Percentiles rank a stretch among this genome's conserved stretches.
These are phyloP conservation scores for Closterium sp. DNA, from an alignment of 139 green algal species.

Conservation along the genomic window DNA sequence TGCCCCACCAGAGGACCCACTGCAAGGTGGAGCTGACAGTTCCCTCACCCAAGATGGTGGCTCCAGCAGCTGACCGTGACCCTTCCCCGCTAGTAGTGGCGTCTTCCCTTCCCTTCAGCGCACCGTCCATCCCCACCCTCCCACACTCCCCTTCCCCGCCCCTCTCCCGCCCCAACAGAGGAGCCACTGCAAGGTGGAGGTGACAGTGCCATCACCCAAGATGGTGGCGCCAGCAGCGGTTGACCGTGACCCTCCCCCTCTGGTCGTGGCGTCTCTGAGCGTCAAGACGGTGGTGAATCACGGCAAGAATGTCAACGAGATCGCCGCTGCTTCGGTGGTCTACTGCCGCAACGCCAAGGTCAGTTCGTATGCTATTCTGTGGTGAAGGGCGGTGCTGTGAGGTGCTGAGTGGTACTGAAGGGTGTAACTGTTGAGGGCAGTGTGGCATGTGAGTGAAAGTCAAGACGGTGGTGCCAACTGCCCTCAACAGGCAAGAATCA, in stretches of 20 bases:
- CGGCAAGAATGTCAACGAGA: conserved; percentile 67
- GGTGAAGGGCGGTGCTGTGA: too few relatives aligned
- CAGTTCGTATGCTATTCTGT: neutral
- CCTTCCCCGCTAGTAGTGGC: conserved; percentile 80
- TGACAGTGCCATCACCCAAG: conserved; percentile 10
- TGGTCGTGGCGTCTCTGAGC: conserved; percentile 82
- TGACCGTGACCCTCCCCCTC: conserved; percentile 61
- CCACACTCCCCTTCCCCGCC: too few relatives aligned
- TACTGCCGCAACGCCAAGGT: conserved; percentile 52
- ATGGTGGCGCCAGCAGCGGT: neutral
- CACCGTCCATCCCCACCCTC: too few relatives aligned
- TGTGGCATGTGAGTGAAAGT: conserved; percentile 74
- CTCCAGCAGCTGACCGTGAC: conserved; percentile 10
- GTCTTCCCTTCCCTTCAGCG: too few relatives aligned
- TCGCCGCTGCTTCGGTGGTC: conserved; percentile 61
- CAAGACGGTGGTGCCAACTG: conserved; percentile 84
- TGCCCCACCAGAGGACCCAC: conserved; percentile 65
- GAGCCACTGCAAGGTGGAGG: conserved; percentile 87
- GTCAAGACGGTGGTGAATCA: conserved; percentile 83
- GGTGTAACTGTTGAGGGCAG: conserved; percentile 52
- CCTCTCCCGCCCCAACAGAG: too few relatives aligned
- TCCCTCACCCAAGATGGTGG: neutral
- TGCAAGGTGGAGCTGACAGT: conserved; percentile 75
- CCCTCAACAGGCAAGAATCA: too few relatives aligned
- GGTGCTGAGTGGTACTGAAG: too few relatives aligned